These are phyloP conservation scores for Talaromyces atroroseus DNA, from an alignment of 2,329 filamentous ascomycete species.

Conservation along the genomic window DNA sequence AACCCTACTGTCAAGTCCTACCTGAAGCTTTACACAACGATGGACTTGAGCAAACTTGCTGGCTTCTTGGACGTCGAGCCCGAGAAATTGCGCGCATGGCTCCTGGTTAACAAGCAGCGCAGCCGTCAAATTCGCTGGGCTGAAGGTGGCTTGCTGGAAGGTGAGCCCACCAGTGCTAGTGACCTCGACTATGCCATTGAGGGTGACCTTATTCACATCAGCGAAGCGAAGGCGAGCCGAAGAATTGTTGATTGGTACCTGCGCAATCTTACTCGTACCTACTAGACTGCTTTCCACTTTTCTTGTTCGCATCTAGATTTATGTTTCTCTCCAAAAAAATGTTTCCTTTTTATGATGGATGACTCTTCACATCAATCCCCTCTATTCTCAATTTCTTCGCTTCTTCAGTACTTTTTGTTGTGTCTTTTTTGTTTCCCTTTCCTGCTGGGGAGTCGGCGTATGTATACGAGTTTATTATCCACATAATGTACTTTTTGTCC, in stretches of 20 bases:
- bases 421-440: conserved; percentile 12
- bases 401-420: not conserved
- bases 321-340: conserved; percentile 12
- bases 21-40: conserved; percentile 97
- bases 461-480: conserved; percentile 1
- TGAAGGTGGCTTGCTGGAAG: conserved; percentile 83
- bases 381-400: conserved; percentile 5
- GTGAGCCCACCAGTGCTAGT: conserved; percentile 86
- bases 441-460: conserved; percentile 13
- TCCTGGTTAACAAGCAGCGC: conserved; percentile 97
- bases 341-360: conserved; percentile 12
- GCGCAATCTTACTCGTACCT: conserved; percentile 90
- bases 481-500: conserved; percentile 6
- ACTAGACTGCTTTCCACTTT: conserved; percentile 47
- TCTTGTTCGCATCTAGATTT: conserved; percentile 12
- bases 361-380: not conserved
- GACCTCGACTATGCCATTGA: conserved; percentile 97
- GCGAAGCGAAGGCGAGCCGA: conserved; percentile 94
- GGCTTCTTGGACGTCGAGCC: conserved; percentile 95
- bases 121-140: conserved; percentile 94
- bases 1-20: conserved; percentile 97
- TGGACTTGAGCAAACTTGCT: conserved; percentile 97
- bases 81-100: conserved; percentile 90
- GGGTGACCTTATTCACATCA: conserved; percentile 96
- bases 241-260: conserved; percentile 99